A percentile compares a stretch with the other conserved stretches of the same genome.
Conservation (phyloP, 257 asterid genomes). For the Salvia splendens region DNA sequence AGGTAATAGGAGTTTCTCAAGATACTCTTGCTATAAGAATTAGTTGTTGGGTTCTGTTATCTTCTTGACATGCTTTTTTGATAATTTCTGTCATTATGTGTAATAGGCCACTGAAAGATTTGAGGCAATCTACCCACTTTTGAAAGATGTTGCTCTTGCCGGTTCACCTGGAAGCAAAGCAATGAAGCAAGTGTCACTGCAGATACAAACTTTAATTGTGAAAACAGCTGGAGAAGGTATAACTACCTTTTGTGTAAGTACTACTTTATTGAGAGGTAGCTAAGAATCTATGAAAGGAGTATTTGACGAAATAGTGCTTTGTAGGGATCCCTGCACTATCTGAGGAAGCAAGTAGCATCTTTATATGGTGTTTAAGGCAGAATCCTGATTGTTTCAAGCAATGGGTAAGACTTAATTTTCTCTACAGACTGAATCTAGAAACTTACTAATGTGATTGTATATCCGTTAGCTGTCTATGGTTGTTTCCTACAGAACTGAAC, state of each 20-base stretch:
- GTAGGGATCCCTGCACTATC: conserved; percentile 70
- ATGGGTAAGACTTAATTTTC: conserved; percentile 58
- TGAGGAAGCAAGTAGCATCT: conserved; percentile 65
- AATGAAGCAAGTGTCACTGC: conserved; percentile 74
- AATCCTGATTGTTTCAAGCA: conserved; percentile 76
- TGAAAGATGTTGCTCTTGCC: conserved; percentile 80
- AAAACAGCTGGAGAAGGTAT: conserved; percentile 82
- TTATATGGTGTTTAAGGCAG: conserved; percentile 78
- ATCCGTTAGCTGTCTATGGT: too few relatives aligned
- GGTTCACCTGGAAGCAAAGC: conserved; percentile 93
- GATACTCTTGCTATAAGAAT: background rate
- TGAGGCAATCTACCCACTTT: conserved; percentile 71
- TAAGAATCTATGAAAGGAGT: background rate
- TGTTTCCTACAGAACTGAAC: too few relatives aligned
- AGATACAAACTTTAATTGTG: conserved; percentile 53
- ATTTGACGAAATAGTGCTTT: conserved; percentile 30
- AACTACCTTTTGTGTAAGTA: background rate
- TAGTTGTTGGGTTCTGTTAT: background rate
- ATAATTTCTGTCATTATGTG: conserved; percentile 10
- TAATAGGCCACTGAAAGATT: conserved; percentile 83
- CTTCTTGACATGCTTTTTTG: conserved; percentile 2
- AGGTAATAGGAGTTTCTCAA: conserved; percentile 46
- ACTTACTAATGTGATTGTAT: background rate
- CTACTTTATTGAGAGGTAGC: background rate
- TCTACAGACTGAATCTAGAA: conserved; percentile 3